Evolutionary conservation across 257 asterid genomes (phyloP).

Genomic region (Lithospermum erythrorhizon): DNA sequence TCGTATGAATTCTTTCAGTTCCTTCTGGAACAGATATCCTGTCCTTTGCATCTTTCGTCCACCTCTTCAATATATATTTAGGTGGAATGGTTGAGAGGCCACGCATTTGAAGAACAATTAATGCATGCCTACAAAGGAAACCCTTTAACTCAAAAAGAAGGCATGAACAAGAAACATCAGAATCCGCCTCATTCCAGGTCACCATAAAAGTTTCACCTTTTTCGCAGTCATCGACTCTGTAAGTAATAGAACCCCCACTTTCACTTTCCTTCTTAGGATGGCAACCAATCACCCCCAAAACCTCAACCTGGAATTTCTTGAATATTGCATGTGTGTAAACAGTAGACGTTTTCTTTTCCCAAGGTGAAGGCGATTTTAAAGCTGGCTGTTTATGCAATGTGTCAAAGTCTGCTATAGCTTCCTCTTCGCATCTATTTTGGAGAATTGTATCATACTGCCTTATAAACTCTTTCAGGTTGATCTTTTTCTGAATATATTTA

Average conservation of each 20-base stretch:
- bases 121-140: constrained; percentile 86
- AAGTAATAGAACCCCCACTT: constrained; percentile 36
- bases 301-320: constrained; percentile 84
- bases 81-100: constrained; percentile 86
- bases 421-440: constrained; percentile 79
- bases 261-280: constrained; percentile 82
- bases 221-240: constrained; percentile 84
- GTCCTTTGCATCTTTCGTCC: constrained; percentile 90
- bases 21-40: constrained; percentile 39
- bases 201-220: constrained; percentile 68
- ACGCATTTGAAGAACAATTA: constrained; percentile 92
- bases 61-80: constrained; percentile 72
- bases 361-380: constrained; percentile 91
- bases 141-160: constrained; percentile 85
- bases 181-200: constrained; percentile 54
- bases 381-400: constrained; percentile 98
- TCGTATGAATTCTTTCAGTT: constrained; percentile 48
- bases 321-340: constrained; percentile 82
- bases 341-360: constrained; percentile 96
- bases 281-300: constrained; percentile 94
- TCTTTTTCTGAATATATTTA: constrained; percentile 75
- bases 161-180: constrained; percentile 89
- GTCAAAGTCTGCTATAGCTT: constrained; percentile 90
- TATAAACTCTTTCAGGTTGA: constrained; percentile 72
- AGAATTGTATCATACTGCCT: constrained; percentile 77